These are phyloP conservation scores for Pseudozyma sp. DNA, from an alignment of 1,284 basidiomycete species.

Conservation along the genomic window DNA sequence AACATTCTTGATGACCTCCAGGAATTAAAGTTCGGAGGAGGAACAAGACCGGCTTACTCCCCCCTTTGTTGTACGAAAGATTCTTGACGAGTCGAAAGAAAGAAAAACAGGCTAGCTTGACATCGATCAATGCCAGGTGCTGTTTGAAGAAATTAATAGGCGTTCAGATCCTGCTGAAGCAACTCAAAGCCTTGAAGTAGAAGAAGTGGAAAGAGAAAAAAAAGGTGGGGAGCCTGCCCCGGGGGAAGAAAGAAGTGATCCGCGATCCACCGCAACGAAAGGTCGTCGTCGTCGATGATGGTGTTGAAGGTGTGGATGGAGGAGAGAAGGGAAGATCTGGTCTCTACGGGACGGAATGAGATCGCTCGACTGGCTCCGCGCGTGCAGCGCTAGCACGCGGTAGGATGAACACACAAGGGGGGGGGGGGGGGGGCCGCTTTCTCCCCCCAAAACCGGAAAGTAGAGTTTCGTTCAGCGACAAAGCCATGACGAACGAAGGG, in stretches of 20 bases:
- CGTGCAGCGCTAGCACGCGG: too few species aligned
- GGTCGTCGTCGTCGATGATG: not conserved
- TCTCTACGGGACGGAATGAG: too few species aligned
- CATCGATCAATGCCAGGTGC: slow-evolving; percentile 5
- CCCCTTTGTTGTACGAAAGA: too few species aligned
- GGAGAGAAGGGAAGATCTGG: not conserved
- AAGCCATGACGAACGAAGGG: too few species aligned
- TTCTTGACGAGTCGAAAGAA: not conserved
- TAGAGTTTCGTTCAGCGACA: slow-evolving; percentile 2
- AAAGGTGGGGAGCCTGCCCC: slow-evolving; percentile 18
- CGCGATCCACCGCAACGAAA: not conserved
- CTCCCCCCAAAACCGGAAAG: not conserved
- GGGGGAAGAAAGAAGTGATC: slow-evolving; percentile 7
- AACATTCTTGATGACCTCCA: too few species aligned
- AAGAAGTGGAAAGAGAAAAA: not conserved
- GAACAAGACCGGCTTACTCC: too few species aligned
- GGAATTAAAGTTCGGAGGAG: too few species aligned
- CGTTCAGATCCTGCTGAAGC: slow-evolving; percentile 20
- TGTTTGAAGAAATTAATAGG: not conserved
- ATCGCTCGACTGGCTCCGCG: too few species aligned
- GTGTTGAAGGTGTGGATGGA: slow-evolving; percentile 16
- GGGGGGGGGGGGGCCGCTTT: too few species aligned
- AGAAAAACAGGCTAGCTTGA: slow-evolving; percentile 1
- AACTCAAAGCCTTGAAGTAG: not conserved
- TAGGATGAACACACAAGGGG: not conserved